Evolutionary conservation across 1,139 yeast species (phyloP).

Genomic region (Starmera stellimalicola): DNA sequence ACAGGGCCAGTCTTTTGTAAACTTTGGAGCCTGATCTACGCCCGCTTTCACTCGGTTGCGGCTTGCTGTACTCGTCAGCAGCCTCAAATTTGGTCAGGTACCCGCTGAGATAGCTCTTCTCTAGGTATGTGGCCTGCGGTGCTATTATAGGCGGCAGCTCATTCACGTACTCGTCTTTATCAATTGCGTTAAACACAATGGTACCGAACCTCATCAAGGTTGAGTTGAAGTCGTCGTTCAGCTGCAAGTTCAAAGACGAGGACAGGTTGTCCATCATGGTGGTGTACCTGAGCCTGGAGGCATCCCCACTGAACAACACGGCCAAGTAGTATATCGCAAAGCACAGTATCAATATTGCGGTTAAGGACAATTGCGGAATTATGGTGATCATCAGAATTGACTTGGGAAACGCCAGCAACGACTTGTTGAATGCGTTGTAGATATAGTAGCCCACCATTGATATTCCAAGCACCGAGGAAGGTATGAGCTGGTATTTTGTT

Average conservation of each 20-base stretch:
- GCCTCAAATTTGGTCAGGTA: slow-evolving; percentile 17
- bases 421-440: slow-evolving; percentile 27
- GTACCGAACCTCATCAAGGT: slow-evolving; percentile 52
- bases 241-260: slow-evolving; percentile 27
- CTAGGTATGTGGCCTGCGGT: slow-evolving; percentile 54
- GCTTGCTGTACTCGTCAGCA: too few species aligned
- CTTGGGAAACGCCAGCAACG: slow-evolving; percentile 38
- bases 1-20: slow-evolving; percentile 7
- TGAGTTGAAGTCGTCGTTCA: slow-evolving; percentile 58
- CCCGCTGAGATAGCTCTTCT: slow-evolving; percentile 23
- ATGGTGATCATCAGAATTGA: slow-evolving; percentile 44
- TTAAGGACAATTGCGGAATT: slow-evolving; percentile 49
- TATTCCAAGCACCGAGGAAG: slow-evolving; percentile 49
- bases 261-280: slow-evolving; percentile 34
- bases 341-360: slow-evolving; percentile 42
- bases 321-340: slow-evolving; percentile 44
- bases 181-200: slow-evolving; percentile 56
- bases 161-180: slow-evolving; percentile 53
- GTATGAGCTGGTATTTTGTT: slow-evolving; percentile 47
- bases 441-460: slow-evolving; percentile 39
- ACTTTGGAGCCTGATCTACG: too few species aligned
- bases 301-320: slow-evolving; percentile 44
- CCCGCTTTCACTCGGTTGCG: slow-evolving; percentile 13
- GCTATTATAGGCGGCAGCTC: slow-evolving; percentile 44
- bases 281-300: slow-evolving; percentile 38